Evolutionary conservation across 495 filamentous ascomycete genomes (phyloP), one percentile per base, ranked within the genome.

Genomic region (Ascobolus immersus): DNA sequence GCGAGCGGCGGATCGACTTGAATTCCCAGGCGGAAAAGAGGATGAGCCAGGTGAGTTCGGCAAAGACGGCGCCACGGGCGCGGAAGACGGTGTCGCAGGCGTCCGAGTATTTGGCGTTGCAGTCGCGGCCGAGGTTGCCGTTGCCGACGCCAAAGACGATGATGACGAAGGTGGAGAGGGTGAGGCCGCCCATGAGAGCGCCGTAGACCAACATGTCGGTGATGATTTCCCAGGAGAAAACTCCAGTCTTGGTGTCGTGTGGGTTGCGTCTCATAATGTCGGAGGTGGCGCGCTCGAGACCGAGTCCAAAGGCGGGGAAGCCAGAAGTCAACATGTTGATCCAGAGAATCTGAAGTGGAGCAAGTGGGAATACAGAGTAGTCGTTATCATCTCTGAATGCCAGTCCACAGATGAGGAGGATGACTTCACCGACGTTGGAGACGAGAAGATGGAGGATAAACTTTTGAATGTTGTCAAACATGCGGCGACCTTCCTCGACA

Each of bases 401-500:
- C 4, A 78, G 60, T 31, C 69, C 73, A 32, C 71, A 62, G 18
- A 78, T 57, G 20, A 78, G 55, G 17, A 67, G 58, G 32, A 65
- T 59, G 10, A 73, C 73, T 53, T 77, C 67, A 3, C 67, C 69
- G 27, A 78, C 62, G 44, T 78, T 78, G 15, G 65, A 65, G 10
- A 71, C 60, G 21, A 77, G 60, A 18, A 77, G 53, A 47, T 77
- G 71, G 41, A 77, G 60, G 21, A 77, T 53, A 42, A 77, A 77
- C 54, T 76, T 75, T 40, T 77, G 70, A 34, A 77, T 75, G 43
- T 77, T 77, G 42, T 73, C 69, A 45, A 75, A 77, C 39, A 77
- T 59, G n/a, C 71, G 48, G 24, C 71, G 52, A 3, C 71, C 71
- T 49, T 75, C 71, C 35, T 71, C 62, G 13, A 77, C 61, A 7